A percentile compares a stretch with the other conserved stretches of the same genome.
These are phyloP conservation scores for Xerocomus potaroensis DNA, from an alignment of 768 basidiomycete species.

Conservation along the genomic window DNA sequence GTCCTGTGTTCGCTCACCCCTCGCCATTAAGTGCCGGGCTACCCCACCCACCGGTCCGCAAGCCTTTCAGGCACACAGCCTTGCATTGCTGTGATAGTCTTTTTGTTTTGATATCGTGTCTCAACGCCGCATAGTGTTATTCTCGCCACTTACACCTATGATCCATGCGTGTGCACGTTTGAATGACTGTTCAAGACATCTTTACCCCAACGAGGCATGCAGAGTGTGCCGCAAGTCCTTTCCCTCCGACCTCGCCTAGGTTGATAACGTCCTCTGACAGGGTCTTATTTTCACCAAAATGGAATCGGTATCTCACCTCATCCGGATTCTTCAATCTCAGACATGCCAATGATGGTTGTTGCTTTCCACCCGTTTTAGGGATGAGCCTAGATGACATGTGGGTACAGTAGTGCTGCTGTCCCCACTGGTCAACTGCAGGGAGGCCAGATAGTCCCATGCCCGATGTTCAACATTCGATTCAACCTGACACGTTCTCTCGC, in stretches of 20 bases:
- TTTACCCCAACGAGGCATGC: constrained; percentile 5
- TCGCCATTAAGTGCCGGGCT: too few relatives aligned
- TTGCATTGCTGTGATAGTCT: neutral
- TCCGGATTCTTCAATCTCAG: neutral
- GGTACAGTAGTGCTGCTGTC: too few relatives aligned
- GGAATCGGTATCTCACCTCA: neutral
- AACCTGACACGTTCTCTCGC: too few relatives aligned
- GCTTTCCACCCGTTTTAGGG: constrained; percentile 33
- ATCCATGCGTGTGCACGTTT: neutral
- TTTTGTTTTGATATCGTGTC: neutral
- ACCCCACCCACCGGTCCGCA: too few relatives aligned
- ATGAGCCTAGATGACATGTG: constrained; percentile 39
- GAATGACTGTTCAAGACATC: neutral
- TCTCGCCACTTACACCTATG: too few relatives aligned
- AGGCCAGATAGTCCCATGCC: too few relatives aligned
- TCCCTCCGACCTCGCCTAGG: constrained; percentile 3
- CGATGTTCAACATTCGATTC: too few relatives aligned
- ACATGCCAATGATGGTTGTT: constrained; percentile 13
- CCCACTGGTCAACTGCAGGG: too few relatives aligned
- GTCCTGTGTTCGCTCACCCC: too few relatives aligned
- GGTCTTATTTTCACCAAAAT: constrained; percentile 18
- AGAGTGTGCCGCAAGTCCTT: constrained; percentile 6
- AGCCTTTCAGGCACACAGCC: too few relatives aligned
- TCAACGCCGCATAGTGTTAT: too few relatives aligned
- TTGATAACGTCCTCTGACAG: constrained; percentile 10